Evolutionary conservation across 345 rosid genomes (phyloP), one percentile per base, ranked within the genome.

Genomic region (Draba incana): DNA sequence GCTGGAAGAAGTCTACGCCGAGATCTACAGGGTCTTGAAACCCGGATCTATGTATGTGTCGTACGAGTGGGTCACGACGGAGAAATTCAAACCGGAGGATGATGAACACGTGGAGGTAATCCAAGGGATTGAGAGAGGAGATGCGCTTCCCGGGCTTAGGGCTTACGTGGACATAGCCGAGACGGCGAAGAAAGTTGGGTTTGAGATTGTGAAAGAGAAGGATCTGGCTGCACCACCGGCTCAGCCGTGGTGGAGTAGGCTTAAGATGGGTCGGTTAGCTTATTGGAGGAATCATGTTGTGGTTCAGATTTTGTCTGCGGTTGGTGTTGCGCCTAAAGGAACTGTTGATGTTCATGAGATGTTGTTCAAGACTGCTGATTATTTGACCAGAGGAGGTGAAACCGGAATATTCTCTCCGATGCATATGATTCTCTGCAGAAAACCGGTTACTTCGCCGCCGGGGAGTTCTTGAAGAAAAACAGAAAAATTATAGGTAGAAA

Each of bases 301-400:
- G 16, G 84, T 94, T 10, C 86, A 86, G 3, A 52, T 91, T 5
- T 69, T 92, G 4, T 81, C 97, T 0, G 86, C 88, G 20, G 8
- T 94, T 24, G 86, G 99, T 7, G 79, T 94, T 27, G 99, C 97
- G 0, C 99, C 99, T 0, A 94, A 91, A 55, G 99, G 99, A 16
- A 89, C 96, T n/a, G 97, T 89, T 4, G 99, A 89, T 69, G 99
- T 94, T 44, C 99, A 94, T 51, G 95, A 94, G 58, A 89, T 94
- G 97, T 84, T 94, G 30, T 87, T 86, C 75, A 81, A 83, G 70
- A 87, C 97, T 1, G 99, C 96, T 12, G 93, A 89, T 81, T 79
- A 80, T 68, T 81, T 94, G 71, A 89, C 92, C 33, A 77, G 78
- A 45, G 99, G 96, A 0, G 99, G 97, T 2, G 97, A 94, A 43